These are phyloP conservation scores for Ogataea paraovalis DNA, from an alignment of 805 yeast species.

Conservation along the genomic window DNA sequence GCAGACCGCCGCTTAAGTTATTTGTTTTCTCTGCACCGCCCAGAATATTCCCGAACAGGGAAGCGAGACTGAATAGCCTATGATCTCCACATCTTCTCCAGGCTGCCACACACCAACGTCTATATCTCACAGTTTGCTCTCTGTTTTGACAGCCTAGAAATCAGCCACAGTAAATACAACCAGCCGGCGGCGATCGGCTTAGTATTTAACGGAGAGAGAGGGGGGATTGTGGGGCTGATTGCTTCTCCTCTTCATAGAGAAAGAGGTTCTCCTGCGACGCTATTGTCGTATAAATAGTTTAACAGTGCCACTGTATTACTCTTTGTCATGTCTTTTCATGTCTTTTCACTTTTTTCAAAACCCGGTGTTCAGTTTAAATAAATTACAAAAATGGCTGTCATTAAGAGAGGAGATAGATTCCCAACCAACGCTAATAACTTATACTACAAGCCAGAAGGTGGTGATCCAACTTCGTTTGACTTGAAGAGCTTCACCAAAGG, in stretches of 20 bases:
- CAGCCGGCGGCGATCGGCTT: background rate
- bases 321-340: background rate
- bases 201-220: background rate
- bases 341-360: background rate
- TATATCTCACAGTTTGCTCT: background rate
- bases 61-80: background rate
- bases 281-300: background rate
- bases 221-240: background rate
- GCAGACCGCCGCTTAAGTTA: too few relatives aligned
- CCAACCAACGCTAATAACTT: slow-evolving; percentile 33
- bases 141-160: background rate
- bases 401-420: slow-evolving; percentile 30
- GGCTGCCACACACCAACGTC: background rate
- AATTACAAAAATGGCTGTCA: slow-evolving; percentile 9
- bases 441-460: slow-evolving; percentile 33
- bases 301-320: background rate
- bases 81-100: background rate
- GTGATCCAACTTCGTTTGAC: slow-evolving; percentile 33
- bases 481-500: slow-evolving; percentile 30
- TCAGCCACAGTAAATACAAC: background rate
- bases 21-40: too few relatives aligned
- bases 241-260: background rate
- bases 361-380: background rate
- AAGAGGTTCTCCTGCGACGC: too few relatives aligned
- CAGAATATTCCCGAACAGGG: too few relatives aligned